Evolutionary conservation across 2,329 filamentous ascomycete genomes (phyloP), one percentile per base, ranked within the genome.

Genomic region (Calcarisporium arbuscula): DNA sequence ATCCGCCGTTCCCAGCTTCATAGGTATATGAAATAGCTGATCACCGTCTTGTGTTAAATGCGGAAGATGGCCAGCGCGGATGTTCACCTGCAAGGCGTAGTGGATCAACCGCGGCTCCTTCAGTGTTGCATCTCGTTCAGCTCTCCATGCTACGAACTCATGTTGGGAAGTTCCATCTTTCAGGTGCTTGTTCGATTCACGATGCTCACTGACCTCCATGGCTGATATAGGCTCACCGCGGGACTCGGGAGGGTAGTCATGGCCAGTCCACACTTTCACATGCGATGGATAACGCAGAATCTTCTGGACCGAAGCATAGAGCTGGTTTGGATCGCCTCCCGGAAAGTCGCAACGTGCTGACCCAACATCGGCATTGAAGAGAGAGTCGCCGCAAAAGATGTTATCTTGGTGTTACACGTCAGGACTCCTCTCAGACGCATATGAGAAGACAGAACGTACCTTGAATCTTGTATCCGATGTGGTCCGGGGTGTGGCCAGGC

Each of bases 401-500:
- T 66, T 65, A 20, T 52, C 58, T 61, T 19, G 11, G 5, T n/a
- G n/a, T 9, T 8, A 8, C 17, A 28, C 8, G 26, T 28, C 17
- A 28, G n/a, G n/a, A n/a, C n/a, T n/a, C n/a, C n/a, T n/a, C n/a
- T n/a, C n/a, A n/a, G 8, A 7, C 14, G 4, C 3, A 10, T 4
- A 11, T 38, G 9, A 34, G 26, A 16, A 12, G 32, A 14, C 21
- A 26, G 1, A 8, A 33, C 51, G 40, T 42, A 62, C 62, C 52
- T 50, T 70, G 72, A 32, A 80, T 67, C 21, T 57, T 52, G 40
- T 81, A 82, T 0, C 74, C 76, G 11, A 77, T 46, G 35, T 80
- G 74, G 42, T 80, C 76, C 0, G 74, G 72, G 0, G 74, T 79
- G 42, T 80, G 74, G 0, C 75, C 76, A 0, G 75, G 74, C 0